Evolutionary conservation across 208 protist species (phyloP), one percentile per base, ranked within the genome.

Genomic region (Crithidia bombi): DNA sequence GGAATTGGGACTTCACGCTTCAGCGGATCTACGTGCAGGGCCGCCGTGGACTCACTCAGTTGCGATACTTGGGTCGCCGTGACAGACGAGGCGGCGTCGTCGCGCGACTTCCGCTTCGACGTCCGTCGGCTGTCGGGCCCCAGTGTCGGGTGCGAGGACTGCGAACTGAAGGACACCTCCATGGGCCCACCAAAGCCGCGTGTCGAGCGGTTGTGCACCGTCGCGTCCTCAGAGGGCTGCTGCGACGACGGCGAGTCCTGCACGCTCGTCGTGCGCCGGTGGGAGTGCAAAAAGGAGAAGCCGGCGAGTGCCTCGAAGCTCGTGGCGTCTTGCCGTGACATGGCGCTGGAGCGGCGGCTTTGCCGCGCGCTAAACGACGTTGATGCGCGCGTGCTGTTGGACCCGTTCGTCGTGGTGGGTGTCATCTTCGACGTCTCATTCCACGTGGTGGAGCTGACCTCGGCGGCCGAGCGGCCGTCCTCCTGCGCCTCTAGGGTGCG

Each of bases 401-500:
- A 59, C n/a, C 41, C 49, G 32, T 65, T 63, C 25, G 68, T 73
- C 46, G 44, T 51, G 17, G 36, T 52, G 30, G 69, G 36, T 19
- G 39, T 41, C 30, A 39, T 44, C n/a, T 33, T 64, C 49, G 66
- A 73, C 25, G 64, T 73, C 14, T 36, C 68, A 21, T 23, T 75
- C 64, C 32, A 68, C 28, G 52, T 72, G 21, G 65, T 73, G 3
- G 51, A 52, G 44, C 71, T 65, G 23, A 78, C 59, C 21, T 76
- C 58, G 4, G 65, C 58, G 9, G 56, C 51, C 1, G 49, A 52
- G 21, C 28, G 25, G 4, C 0, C 26, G 17, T 19, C 43, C 23
- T 52, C 36, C 25, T 72, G 65, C 50, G 52, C 33, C 65, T 94
- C 85, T 30, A 94, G 63, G 30, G 73, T 51, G 0, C 63, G 73